These are phyloP conservation scores for Penicillium sp. DNA, from an alignment of 2,329 filamentous ascomycete genomes.

Conservation along the genomic window DNA sequence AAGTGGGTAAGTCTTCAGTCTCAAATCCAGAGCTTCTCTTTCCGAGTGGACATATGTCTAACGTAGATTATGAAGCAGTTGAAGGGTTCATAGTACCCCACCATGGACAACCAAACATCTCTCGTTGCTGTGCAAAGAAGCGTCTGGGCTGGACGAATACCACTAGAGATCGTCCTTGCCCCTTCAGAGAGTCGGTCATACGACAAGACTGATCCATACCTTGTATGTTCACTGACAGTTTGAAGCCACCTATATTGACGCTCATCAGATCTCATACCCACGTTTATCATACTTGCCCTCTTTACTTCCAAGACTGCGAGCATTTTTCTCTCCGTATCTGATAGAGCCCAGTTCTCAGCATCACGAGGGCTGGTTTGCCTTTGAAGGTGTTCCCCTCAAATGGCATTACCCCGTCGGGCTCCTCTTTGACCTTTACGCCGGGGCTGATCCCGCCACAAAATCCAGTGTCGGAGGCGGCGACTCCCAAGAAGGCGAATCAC, in stretches of 20 bases:
- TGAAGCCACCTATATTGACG: background rate
- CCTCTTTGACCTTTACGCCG: conserved; percentile 64
- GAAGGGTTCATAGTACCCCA: background rate
- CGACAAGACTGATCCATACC: conserved; percentile 56
- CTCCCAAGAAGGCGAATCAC: conserved; percentile 11
- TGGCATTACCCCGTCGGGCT: conserved; percentile 68
- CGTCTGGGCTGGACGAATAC: conserved; percentile 57
- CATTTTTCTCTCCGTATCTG: conserved; percentile 56
- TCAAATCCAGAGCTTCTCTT: background rate
- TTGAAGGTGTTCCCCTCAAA: conserved; percentile 63
- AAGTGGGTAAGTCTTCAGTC: background rate
- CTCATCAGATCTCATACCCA: conserved; percentile 53
- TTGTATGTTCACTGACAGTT: conserved; percentile 40
- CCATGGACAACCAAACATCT: conserved; percentile 28
- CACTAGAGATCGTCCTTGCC: conserved; percentile 56
- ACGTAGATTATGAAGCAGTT: background rate
- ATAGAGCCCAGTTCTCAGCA: conserved; percentile 53
- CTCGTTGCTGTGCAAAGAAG: conserved; percentile 38
- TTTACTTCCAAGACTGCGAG: conserved; percentile 56
- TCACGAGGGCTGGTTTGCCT: conserved; percentile 59
- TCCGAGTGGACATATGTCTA: background rate
- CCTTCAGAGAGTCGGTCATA: conserved; percentile 57
- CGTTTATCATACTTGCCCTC: conserved; percentile 65
- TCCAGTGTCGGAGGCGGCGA: conserved; percentile 15
- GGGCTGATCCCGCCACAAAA: conserved; percentile 44